Percentiles rank a stretch among this genome's conserved stretches.
Conservation (phyloP, 192 early-diverging fungal genomes). For the Backusella sp. region DNA sequence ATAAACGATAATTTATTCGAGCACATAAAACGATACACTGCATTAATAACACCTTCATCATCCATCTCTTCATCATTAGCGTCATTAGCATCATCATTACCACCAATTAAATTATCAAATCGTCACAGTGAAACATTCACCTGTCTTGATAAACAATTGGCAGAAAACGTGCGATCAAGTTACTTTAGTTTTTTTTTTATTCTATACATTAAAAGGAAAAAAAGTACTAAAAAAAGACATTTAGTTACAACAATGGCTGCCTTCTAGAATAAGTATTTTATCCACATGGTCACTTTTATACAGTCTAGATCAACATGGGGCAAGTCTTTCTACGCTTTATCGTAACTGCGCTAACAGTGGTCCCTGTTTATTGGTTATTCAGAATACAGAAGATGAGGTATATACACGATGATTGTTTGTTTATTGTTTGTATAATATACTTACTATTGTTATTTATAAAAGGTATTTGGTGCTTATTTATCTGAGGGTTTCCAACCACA, state of each 20-base stretch:
- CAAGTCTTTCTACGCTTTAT: conserved; percentile 82
- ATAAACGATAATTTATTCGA: neutral
- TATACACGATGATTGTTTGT: neutral
- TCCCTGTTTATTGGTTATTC: conserved; percentile 64
- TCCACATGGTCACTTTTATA: conserved; percentile 83
- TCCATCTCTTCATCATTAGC: neutral
- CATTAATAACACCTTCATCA: neutral
- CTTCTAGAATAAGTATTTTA: conserved; percentile 69
- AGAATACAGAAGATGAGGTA: conserved; percentile 56
- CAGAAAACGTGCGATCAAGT: conserved; percentile 21
- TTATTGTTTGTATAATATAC: neutral
- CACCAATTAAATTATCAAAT: neutral
- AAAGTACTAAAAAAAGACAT: neutral
- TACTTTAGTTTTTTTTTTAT: neutral
- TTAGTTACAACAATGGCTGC: conserved; percentile 48
- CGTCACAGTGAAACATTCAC: conserved; percentile 1
- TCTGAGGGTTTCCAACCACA: conserved; percentile 60
- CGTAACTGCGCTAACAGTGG: conserved; percentile 53
- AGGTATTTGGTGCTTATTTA: conserved; percentile 78
- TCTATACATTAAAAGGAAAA: neutral
- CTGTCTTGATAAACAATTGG: conserved; percentile 7
- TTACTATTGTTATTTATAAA: conserved; percentile 2
- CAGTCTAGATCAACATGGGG: conserved; percentile 91
- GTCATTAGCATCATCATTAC: neutral
- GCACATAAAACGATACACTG: neutral